phyloP scores from a whole-genome alignment of 345 rosid species.

The Laguncularia racemosa region DNA sequence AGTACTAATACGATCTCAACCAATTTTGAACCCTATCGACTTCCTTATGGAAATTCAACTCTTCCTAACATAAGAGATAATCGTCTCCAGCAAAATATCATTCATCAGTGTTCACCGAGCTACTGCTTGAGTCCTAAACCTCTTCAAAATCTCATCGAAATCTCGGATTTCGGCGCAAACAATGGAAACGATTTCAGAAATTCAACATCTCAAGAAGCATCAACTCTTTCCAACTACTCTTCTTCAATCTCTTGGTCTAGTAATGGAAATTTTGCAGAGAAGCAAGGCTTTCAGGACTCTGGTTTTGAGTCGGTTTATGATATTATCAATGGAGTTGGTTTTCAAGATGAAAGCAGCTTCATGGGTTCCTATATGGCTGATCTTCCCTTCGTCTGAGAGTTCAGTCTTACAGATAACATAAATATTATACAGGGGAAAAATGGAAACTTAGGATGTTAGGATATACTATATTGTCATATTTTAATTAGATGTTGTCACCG shows the following conservation, averaged over 20 bases:
- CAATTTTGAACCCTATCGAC: neutral
- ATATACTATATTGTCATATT: too few species aligned
- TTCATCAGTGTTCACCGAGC: neutral
- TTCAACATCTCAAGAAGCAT: conserved; percentile 5
- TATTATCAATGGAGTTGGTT: too few species aligned
- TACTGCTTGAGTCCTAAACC: neutral
- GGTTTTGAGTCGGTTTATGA: neutral
- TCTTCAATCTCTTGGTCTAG: neutral
- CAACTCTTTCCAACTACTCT: neutral
- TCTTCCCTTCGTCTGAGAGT: too few species aligned
- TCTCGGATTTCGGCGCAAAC: neutral
- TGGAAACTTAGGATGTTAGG: too few species aligned
- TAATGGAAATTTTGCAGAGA: neutral
- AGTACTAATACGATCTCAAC: neutral
- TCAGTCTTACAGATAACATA: too few species aligned
- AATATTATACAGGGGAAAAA: too few species aligned
- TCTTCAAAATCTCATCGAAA: neutral
- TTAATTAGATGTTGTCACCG: too few species aligned
- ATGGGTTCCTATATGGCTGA: too few species aligned
- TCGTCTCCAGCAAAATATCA: neutral
- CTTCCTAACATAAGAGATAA: neutral
- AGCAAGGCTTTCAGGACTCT: neutral
- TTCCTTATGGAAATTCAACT: too few species aligned
- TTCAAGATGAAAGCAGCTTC: too few species aligned
- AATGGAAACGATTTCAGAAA: neutral